A percentile compares a stretch with the other conserved stretches of the same genome.
phyloP scores from a whole-genome alignment of 805 yeast species.

The Candida hungchunana region DNA sequence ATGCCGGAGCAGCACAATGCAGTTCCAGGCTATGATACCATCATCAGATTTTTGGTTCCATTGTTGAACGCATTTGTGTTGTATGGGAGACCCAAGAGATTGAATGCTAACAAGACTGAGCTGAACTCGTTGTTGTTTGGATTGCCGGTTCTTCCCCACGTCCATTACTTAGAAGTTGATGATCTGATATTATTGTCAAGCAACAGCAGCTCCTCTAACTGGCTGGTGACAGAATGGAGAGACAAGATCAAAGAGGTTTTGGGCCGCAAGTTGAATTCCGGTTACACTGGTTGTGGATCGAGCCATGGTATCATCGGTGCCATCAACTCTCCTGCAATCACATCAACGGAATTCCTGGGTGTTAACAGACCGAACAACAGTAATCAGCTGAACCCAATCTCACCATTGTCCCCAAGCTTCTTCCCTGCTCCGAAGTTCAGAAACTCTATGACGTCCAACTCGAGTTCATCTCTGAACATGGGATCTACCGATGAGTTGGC shows the following conservation, averaged over 20 bases:
- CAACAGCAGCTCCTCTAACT: slow-evolving; percentile 33
- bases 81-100: slow-evolving; percentile 76
- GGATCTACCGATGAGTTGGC: slow-evolving; percentile 14
- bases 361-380: slow-evolving; percentile 4
- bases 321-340: slow-evolving; percentile 43
- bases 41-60: slow-evolving; percentile 75
- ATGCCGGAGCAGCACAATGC: slow-evolving; percentile 86
- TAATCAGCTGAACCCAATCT: slow-evolving; percentile 24
- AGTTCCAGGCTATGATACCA: slow-evolving; percentile 79
- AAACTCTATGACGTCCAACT: slow-evolving; percentile 21
- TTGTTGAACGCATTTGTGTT: slow-evolving; percentile 69
- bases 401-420: slow-evolving; percentile 35
- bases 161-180: slow-evolving; percentile 63
- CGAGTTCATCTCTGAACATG: slow-evolving; percentile 16
- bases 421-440: slow-evolving; percentile 31
- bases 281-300: slow-evolving; percentile 79
- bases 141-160: slow-evolving; percentile 75
- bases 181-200: slow-evolving; percentile 47
- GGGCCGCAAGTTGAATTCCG: slow-evolving; percentile 47
- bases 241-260: slow-evolving; percentile 50
- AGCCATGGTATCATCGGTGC: slow-evolving; percentile 60
- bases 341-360: slow-evolving; percentile 32
- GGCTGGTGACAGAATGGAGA: slow-evolving; percentile 64
- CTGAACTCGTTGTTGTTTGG: slow-evolving; percentile 68
- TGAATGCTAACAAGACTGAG: slow-evolving; percentile 70